Conservation (phyloP, 139 green algal species). For the Closterium sp. region DNA sequence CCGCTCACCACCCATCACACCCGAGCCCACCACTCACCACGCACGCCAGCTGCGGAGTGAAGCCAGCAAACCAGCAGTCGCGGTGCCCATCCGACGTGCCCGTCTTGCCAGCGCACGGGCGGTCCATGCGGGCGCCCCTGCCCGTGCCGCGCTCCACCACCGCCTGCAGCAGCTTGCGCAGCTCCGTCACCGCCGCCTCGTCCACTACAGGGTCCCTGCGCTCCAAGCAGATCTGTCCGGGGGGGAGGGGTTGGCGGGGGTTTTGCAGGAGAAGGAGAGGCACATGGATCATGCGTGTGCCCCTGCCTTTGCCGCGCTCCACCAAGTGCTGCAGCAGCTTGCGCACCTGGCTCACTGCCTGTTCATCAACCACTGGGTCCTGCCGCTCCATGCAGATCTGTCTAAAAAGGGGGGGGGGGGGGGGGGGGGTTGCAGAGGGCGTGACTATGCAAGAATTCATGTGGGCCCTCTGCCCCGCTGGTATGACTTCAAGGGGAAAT, state of each 20-base stretch:
- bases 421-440: background rate
- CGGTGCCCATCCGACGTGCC: slow-evolving; percentile 60
- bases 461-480: no score
- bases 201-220: background rate
- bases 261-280: background rate
- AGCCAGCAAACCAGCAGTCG: slow-evolving; percentile 64
- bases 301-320: no score
- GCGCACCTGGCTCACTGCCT: no score
- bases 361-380: no score
- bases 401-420: background rate
- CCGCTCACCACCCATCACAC: background rate
- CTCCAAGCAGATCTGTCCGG: background rate
- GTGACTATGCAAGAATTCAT: no score
- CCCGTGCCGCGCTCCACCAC: slow-evolving; percentile 51
- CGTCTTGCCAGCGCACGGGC: slow-evolving; percentile 59
- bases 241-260: background rate
- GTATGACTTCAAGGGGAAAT: no score
- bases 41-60: slow-evolving; percentile 56
- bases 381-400: no score
- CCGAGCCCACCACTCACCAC: slow-evolving; percentile 51
- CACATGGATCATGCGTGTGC: no score
- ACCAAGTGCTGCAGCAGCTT: no score
- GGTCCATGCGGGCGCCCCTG: slow-evolving; percentile 37
- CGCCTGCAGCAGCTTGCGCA: slow-evolving; percentile 17
- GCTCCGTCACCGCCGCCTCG: background rate